A percentile compares a stretch with the other conserved stretches of the same genome.
Conservation (phyloP, 129 eudicot genomes). For the Lonicera japonica region DNA sequence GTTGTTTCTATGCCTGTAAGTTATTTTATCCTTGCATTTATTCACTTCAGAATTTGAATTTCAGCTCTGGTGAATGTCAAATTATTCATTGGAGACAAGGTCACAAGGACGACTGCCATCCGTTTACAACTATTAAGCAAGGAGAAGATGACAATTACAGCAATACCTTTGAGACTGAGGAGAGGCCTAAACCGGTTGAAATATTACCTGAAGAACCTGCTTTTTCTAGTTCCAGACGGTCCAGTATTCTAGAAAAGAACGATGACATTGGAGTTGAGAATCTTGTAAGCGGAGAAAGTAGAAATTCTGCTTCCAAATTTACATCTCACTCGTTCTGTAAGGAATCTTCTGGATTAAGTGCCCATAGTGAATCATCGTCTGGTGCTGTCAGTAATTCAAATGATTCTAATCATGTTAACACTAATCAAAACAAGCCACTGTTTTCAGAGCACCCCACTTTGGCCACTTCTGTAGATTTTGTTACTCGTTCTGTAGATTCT, state of each 20-base stretch:
- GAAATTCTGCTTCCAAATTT: constrained; percentile 2
- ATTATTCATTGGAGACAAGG: constrained; percentile 94
- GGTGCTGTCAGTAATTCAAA: constrained; percentile 15
- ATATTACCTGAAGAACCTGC: constrained; percentile 11
- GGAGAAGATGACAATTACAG: constrained; percentile 23
- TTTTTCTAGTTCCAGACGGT: constrained; percentile 1
- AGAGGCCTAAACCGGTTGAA: constrained; percentile 22
- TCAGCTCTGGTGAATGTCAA: constrained; percentile 93
- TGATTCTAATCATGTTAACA: constrained; percentile 14
- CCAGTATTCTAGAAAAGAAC: constrained; percentile 12
- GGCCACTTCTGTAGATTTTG: constrained; percentile 9
- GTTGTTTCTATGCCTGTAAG: not conserved
- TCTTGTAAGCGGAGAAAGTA: constrained; percentile 17
- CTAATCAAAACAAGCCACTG: constrained; percentile 12
- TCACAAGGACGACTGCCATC: constrained; percentile 80
- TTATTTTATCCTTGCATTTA: not conserved
- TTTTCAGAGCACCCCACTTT: constrained; percentile 16
- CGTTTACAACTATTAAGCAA: constrained; percentile 27
- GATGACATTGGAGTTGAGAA: constrained; percentile 20
- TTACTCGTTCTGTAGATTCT: no score
- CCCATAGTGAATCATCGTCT: constrained; percentile 14
- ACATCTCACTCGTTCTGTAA: constrained; percentile 12
- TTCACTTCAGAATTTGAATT: constrained; percentile 9
- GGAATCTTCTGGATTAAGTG: constrained; percentile 23
- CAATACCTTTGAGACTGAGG: constrained; percentile 25